These are phyloP conservation scores for Raphidocelis subcapitata DNA, from an alignment of 139 green algal species.

Conservation along the genomic window DNA sequence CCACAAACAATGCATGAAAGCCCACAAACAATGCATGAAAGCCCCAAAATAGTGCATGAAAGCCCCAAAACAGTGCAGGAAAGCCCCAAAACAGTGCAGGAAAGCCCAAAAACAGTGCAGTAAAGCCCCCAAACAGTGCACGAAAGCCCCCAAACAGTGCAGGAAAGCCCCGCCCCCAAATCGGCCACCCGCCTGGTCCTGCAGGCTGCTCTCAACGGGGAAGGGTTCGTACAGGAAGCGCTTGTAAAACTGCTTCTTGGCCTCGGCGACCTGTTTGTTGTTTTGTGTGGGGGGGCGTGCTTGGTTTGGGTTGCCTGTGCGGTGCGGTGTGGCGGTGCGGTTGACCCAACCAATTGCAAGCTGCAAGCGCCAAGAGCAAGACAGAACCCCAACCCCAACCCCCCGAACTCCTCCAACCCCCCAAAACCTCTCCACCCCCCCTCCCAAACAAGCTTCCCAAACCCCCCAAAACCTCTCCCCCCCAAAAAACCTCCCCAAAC, in stretches of 20 bases:
- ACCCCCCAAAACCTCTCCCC: not conserved
- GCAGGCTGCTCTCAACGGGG: slow-evolving; percentile 91
- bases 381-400: too few relatives aligned
- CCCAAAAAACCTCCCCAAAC: not conserved
- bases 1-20: too few relatives aligned
- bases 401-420: too few relatives aligned
- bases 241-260: slow-evolving; percentile 99
- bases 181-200: slow-evolving; percentile 59
- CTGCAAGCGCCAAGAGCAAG: too few relatives aligned
- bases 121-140: slow-evolving; percentile 3
- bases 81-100: too few relatives aligned
- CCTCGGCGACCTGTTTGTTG: too few relatives aligned
- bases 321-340: not conserved
- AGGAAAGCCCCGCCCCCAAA: not conserved
- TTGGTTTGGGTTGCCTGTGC: not conserved
- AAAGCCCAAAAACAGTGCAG: too few relatives aligned
- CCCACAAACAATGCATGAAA: too few relatives aligned
- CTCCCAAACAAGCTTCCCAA: not conserved
- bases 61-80: too few relatives aligned
- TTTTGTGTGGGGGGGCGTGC: slow-evolving; percentile 49
- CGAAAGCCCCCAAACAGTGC: not conserved
- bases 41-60: too few relatives aligned
- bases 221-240: slow-evolving; percentile 99
- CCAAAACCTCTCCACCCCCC: too few relatives aligned
- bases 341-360: too few relatives aligned